Conservation (phyloP, 345 rosid genomes). For the Laguncularia racemosa region DNA sequence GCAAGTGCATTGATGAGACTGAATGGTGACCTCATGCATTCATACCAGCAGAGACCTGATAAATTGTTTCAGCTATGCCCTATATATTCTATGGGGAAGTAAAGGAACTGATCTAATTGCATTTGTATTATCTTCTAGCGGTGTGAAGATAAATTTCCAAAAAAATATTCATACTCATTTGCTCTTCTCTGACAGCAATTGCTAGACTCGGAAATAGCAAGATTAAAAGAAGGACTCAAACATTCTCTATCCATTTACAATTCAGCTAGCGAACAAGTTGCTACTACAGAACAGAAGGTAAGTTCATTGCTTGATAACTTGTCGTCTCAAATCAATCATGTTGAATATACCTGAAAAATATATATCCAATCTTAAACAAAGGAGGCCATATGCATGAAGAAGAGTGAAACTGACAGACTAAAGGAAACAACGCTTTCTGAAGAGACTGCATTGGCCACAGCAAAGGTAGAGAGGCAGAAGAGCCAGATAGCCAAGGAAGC, state of each 20-base stretch:
- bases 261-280: constrained; percentile 31
- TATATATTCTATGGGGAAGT: no score
- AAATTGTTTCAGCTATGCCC: no score
- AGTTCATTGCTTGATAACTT: constrained; percentile 5
- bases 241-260: constrained; percentile 32
- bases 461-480: constrained; percentile 38
- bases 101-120: no score
- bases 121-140: no score
- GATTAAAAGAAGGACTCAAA: constrained; percentile 50
- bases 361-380: constrained; percentile 26
- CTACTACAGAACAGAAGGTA: constrained; percentile 36
- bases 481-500: constrained; percentile 31
- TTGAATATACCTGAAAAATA: not conserved
- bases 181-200: constrained; percentile 19
- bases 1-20: no score
- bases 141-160: no score
- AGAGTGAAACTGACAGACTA: constrained; percentile 20
- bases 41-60: no score
- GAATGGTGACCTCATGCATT: no score
- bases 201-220: constrained; percentile 47
- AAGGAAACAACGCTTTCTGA: constrained; percentile 33
- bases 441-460: constrained; percentile 32
- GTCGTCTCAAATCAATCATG: not conserved
- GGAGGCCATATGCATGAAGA: constrained; percentile 26
- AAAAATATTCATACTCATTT: not conserved